phyloP scores from a whole-genome alignment of 768 basidiomycete genomes.

The Leccinellum luteum region DNA sequence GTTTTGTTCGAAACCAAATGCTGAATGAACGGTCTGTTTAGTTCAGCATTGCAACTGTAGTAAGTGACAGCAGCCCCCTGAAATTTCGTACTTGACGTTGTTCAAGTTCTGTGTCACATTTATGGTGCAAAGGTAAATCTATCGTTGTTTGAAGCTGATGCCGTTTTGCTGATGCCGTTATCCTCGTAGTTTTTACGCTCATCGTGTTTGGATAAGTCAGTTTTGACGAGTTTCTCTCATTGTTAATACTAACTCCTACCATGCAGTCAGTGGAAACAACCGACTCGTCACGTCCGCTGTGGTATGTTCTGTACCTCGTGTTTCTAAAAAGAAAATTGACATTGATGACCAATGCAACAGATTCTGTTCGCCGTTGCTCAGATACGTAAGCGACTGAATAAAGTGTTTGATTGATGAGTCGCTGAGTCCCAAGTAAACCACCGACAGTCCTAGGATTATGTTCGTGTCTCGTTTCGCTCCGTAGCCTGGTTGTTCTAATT shows the following conservation, averaged over 20 bases:
- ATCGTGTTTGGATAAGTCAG: constrained; percentile 29
- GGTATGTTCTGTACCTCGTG: constrained; percentile 5
- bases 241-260: background rate
- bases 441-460: constrained; percentile 14
- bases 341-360: background rate
- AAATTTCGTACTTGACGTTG: background rate
- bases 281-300: constrained; percentile 11
- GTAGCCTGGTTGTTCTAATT: background rate
- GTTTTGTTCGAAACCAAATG: background rate
- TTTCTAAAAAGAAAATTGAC: background rate
- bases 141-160: background rate
- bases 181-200: constrained; percentile 20
- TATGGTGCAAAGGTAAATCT: constrained; percentile 19
- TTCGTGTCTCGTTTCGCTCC: constrained; percentile 5
- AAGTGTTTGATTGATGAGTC: background rate
- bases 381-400: constrained; percentile 6
- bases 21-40: background rate
- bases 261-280: constrained; percentile 20
- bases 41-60: background rate
- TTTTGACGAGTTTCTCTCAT: background rate
- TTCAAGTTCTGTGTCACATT: constrained; percentile 19
- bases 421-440: background rate
- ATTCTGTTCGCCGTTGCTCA: constrained; percentile 8
- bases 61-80: background rate
- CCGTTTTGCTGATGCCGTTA: background rate